Base-by-base conservation (phyloP, 2,329 filamentous ascomycete species). In the Trichoderma cornu-damae region DNA sequence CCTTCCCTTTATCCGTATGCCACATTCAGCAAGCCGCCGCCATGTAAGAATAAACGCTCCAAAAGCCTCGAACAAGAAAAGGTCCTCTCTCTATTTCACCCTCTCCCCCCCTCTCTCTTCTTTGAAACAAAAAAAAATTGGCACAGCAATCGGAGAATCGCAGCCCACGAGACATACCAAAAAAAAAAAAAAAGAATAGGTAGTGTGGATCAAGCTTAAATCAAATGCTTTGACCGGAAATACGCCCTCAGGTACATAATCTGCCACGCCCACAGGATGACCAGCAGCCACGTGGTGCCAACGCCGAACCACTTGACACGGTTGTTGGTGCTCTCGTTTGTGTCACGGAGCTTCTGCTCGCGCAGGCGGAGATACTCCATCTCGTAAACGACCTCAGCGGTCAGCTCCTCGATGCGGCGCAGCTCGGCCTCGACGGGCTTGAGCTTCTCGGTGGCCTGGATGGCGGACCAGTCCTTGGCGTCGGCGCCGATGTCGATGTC, bases 311-410 rank as follows among this genome's bases (percentile, higher is more conserved):
- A 97, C 80, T 97, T 99, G 69, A 99, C 94, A 59, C 94, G 85
- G 76, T 89, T 94, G 77, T 99, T 99, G 64, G 94, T 99, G 80
- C 93, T 97, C 86, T 99, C 94, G 75, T 99, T 99, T 66, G 94
- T 99, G 77, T 99, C 93, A 72, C 94, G 83, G 67, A 99, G 82
- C 79, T 90, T 96, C 83, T 96, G 91, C 80, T 99, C 94, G 67
- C 94, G 84, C 37, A 74, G 68, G 64, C 94, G 84, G 67, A 99
- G 83, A 77, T 97, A 99, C 63, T 97, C 93, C 93, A 99, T 96
- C 81, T 97, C 93, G 62, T 75, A 75, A 48, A 96, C 93, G 62
- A 97, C 85, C 77, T 97, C 93, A 63, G 79, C 81, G 37, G 96
- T 88, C 70, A 93, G 82, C 77, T 96, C 94, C 73, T 96, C 91